Base-by-base conservation (phyloP, 495 filamentous ascomycete species). In the Daldinia caldariorum region DNA sequence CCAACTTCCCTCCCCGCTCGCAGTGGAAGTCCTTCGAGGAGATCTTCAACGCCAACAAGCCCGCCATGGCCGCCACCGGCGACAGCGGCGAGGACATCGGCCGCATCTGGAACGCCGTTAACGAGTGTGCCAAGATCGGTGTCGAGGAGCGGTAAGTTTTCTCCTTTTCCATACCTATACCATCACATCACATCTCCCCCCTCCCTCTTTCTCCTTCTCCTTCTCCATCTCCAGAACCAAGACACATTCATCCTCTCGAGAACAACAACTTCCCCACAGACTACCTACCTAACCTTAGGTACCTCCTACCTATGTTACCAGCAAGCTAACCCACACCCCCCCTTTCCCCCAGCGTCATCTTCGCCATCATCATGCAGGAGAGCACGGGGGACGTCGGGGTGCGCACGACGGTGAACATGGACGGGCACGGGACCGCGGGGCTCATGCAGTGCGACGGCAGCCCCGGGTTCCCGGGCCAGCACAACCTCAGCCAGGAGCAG, bases 321-420 rank as follows among this genome's bases (percentile, higher is more conserved):
- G n/a, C n/a, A n/a, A n/a, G n/a, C n/a, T n/a, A n/a, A n/a, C n/a
- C n/a, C n/a, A n/a, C n/a, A n/a, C n/a, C n/a, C n/a, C n/a, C n/a
- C n/a, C n/a, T n/a, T n/a, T n/a, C n/a, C n/a, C n/a, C n/a, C n/a
- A 69, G 65, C 32, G 75, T 81, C 69, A 82, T 82, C 71, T 73
- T 82, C 50, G 72, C 64, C 63, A 80, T 80, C 64, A 81, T 82
- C 72, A 81, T 83, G 78, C 80, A 83, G 64, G 81, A 83, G 71
- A 75, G 69, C 68, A 77, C 72, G 58, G 81, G 81, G 49, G 70
- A 80, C 64, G 80, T 83, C 20, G 74, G 77, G 26, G 80, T 81
- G 9, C 32, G 41, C 6, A 79, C 72, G 43, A 82, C 81, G 14
- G 49, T n/a, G 58, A 76, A 75, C 70, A 29, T 34, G 31, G 78